Base-by-base conservation (phyloP, 176 grass and related monocot species). In the Zea luxurians region DNA sequence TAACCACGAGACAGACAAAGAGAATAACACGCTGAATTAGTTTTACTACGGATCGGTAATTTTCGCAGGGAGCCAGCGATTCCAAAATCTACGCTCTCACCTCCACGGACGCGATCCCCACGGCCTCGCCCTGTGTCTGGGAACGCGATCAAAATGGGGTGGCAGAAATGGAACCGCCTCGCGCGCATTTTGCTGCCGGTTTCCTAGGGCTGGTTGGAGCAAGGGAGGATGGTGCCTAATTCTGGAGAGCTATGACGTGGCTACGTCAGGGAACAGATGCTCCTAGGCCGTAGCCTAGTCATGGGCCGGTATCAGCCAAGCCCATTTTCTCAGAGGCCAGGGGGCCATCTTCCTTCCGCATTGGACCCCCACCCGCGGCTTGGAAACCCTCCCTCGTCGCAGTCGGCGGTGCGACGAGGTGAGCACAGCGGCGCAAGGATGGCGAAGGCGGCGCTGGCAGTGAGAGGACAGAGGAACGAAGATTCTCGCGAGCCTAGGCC, bases 381-480 rank as follows among this genome's bases (percentile, higher is more conserved):
- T 61, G 61, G 1, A 50, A 63, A 69, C 43, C 55, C 27, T 27
- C 66, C n/a, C 52, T 18, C 20, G 4, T 73, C 53, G 11, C 57
- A 65, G 27, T 63, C 11, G 45, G 27, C 27, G 27, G 27, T 27
- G 27, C 27, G 27, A 27, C 27, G 27, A 27, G 27, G 64, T 50
- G 61, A 61, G 42, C 47, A 36, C 74, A 58, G 34, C 13, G 74
- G 67, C 13, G 69, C 44, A 64, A 83, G 86, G 76, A 93, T 90
- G 91, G 79, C 43, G 37, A 93, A 85, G 79, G 76, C 10, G 82
- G 86, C 38, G 76, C 42, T 9, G 73, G 73, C 83, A 86, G 78
- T 18, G 53, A 7, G 52, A 16, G 5, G 15, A 54, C 52, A 16
- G 27, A 18, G 53, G 36, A 16, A 35, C 13, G 35, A 61, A 44